These are phyloP conservation scores for Eutrema salsugineum DNA, from an alignment of 441 rosid species.

Conservation along the genomic window DNA sequence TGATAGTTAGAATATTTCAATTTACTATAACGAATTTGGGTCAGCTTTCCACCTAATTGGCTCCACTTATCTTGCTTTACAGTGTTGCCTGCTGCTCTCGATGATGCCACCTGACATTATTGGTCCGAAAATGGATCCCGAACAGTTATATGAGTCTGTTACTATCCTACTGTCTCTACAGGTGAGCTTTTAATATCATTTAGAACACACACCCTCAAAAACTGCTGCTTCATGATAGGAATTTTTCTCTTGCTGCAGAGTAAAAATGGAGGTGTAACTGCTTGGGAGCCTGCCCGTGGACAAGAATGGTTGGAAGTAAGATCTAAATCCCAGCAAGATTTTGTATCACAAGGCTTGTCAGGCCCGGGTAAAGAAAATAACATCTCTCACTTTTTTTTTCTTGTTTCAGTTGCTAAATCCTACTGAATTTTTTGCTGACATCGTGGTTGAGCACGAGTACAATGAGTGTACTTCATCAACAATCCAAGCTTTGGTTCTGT, in stretches of 20 bases:
- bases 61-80: slow-evolving; percentile 13
- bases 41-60: neutral
- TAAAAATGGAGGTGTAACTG: slow-evolving; percentile 47
- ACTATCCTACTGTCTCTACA: slow-evolving; percentile 60
- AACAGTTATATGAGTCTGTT: slow-evolving; percentile 53
- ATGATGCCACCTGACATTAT: slow-evolving; percentile 30
- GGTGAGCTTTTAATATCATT: slow-evolving; percentile 28
- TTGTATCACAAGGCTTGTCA: neutral
- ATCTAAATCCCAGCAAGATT: neutral
- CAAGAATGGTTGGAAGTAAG: slow-evolving; percentile 62
- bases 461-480: slow-evolving; percentile 39
- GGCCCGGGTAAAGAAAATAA: neutral
- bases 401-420: slow-evolving; percentile 32
- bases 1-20: slow-evolving; percentile 5
- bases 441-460: slow-evolving; percentile 42
- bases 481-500: slow-evolving; percentile 34
- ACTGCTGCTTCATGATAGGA: neutral
- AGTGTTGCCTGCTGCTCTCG: slow-evolving; percentile 35
- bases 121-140: slow-evolving; percentile 29
- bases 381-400: neutral
- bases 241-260: slow-evolving; percentile 15
- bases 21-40: neutral
- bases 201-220: neutral
- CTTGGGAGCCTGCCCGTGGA: slow-evolving; percentile 71
- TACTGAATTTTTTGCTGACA: slow-evolving; percentile 38